Percentiles rank a stretch among this genome's conserved stretches.
Evolutionary conservation across 2,329 filamentous ascomycete genomes (phyloP).

Genomic region (Epichloe glyceriae): DNA sequence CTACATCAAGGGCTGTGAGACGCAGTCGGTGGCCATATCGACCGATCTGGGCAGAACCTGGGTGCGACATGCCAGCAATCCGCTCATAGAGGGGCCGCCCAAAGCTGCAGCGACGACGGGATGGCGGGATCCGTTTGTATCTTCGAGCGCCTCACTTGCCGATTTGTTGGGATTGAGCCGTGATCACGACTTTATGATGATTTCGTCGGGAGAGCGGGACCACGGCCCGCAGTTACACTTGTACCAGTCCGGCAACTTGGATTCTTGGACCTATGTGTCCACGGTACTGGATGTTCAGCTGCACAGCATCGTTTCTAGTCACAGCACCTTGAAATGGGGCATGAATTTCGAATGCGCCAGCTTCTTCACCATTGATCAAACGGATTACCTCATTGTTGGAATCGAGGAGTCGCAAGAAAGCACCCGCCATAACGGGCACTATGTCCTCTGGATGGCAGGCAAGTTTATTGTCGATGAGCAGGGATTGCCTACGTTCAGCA

Average conservation of each 20-base stretch:
- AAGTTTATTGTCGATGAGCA: background rate
- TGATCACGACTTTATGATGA: conserved; percentile 25
- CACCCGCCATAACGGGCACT: conserved; percentile 7
- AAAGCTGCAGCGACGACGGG: conserved; percentile 10
- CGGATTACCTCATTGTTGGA: conserved; percentile 8
- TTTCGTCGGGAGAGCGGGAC: conserved; percentile 19
- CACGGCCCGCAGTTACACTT: conserved; percentile 11
- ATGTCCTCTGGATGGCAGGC: conserved; percentile 7
- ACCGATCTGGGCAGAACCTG: conserved; percentile 18
- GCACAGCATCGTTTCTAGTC: conserved; percentile 1
- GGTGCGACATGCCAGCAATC: conserved; percentile 10
- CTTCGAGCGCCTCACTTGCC: conserved; percentile 10
- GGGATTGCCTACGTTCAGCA: conserved; percentile 4
- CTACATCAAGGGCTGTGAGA: conserved; percentile 30
- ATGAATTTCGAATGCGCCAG: conserved; percentile 14
- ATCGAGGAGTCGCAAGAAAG: conserved; percentile 9
- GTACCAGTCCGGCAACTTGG: conserved; percentile 10
- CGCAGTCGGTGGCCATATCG: conserved; percentile 28
- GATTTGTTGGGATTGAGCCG: conserved; percentile 7
- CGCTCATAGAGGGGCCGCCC: conserved; percentile 11
- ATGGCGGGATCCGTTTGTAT: conserved; percentile 16
- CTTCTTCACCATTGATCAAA: conserved; percentile 6
- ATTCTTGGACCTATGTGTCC: conserved; percentile 11
- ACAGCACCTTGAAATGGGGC: conserved; percentile 5
- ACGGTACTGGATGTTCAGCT: conserved; percentile 5